These are phyloP conservation scores for Trametes villosa DNA, from an alignment of 768 basidiomycete species.

Conservation along the genomic window DNA sequence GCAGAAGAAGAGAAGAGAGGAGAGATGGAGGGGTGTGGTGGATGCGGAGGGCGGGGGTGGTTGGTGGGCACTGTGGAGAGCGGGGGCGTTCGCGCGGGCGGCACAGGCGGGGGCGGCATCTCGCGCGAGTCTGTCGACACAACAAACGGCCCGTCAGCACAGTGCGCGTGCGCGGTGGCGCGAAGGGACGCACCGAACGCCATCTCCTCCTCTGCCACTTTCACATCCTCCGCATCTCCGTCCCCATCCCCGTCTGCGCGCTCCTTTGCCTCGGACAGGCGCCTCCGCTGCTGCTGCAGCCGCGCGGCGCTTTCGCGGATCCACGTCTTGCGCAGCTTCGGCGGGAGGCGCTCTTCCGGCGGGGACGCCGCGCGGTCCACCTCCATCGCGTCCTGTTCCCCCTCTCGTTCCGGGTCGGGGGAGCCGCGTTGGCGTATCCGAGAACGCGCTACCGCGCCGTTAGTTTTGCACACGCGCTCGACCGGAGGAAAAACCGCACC, in stretches of 20 bases:
- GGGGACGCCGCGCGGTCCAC: conserved; percentile 17
- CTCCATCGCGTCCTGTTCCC: conserved; percentile 26
- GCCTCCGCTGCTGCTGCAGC: conserved; percentile 32
- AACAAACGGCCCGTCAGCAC: neutral
- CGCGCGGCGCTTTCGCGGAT: conserved; percentile 30
- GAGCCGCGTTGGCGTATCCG: neutral
- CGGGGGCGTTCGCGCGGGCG: conserved; percentile 47
- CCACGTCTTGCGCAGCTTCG: conserved; percentile 64
- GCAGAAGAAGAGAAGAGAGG: neutral
- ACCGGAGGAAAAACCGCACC: conserved; percentile 1
- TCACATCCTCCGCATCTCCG: too few relatives aligned
- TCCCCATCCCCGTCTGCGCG: neutral
- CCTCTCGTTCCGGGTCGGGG: neutral
- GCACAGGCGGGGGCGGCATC: conserved; percentile 59
- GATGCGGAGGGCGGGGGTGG: conserved; percentile 10
- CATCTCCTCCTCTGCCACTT: too few relatives aligned
- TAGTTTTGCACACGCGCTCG: neutral
- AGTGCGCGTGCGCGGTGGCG: neutral
- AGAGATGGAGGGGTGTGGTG: conserved; percentile 3
- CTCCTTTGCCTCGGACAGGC: neutral
- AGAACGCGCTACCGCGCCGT: neutral
- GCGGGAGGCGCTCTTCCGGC: conserved; percentile 51
- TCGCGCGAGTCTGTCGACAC: conserved; percentile 37
- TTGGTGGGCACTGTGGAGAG: conserved; percentile 30
- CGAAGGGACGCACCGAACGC: conserved; percentile 18